Evolutionary conservation across 192 early-diverging fungal genomes (phyloP), one percentile per base, ranked within the genome.

Genomic region (Coemansia biformis): DNA sequence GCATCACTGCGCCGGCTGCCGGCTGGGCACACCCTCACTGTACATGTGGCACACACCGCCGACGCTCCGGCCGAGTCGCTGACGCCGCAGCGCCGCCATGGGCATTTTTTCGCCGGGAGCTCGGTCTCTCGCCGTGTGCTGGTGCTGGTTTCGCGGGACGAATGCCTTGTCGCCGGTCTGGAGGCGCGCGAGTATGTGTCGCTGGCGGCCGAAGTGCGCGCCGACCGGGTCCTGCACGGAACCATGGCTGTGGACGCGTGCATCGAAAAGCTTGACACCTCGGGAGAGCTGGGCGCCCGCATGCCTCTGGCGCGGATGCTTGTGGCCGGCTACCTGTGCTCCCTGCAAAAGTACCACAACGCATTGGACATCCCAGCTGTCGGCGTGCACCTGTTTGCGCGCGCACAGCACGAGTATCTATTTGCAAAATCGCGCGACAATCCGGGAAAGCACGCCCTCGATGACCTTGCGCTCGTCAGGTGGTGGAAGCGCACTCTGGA

Each of bases 351-450:
- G 21, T 71, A 66, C 46, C 41, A 35, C 8, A 26, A n/a, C 18
- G 47, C 58, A 10, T 11, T 42, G 19, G 45, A 38, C 11, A 26
- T 59, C 5, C 21, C 46, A 11, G 23, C 46, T 1, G 52, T 64
- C 8, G 54, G 53, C 6, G 43, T 86, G 8, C 66, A 85, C 50
- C 44, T 90, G 21, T 93, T 92, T 78, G 91, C 89, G 8, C 79
- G 91, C 4, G 68, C 89, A 6, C 91, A 93, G 60, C 88, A 88
- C 12, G 82, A 86, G 48, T 93, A 93, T 43, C 64, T 93, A 9
- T 93, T 93, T 80, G 76, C 79, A 22, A 52, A 77, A 21, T 91
- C 89, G 9, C 62, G 72, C 32, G 44, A 79, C 28, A 90, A 89
- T 54, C 34, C 61, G 9, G 41, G 36, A 3, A 93, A 93, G 32